A percentile compares a stretch with the other conserved stretches of the same genome.
These are phyloP conservation scores for Colletotrichum lini DNA, from an alignment of 2,329 filamentous ascomycete species.

Conservation along the genomic window DNA sequence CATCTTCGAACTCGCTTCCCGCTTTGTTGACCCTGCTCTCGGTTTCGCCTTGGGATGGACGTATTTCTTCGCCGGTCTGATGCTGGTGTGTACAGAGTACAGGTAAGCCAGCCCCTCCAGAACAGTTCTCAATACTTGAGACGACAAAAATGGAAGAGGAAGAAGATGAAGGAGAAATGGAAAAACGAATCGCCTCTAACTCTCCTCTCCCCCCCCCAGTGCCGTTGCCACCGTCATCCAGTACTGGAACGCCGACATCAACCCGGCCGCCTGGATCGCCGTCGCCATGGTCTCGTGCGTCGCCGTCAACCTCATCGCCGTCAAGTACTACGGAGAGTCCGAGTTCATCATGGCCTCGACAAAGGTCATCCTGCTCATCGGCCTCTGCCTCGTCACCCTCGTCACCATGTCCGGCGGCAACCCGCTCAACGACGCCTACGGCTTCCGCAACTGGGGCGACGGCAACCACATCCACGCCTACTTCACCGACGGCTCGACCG, in stretches of 20 bases:
- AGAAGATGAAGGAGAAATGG: too few relatives aligned
- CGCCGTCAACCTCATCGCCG: constrained; percentile 62
- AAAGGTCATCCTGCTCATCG: constrained; percentile 64
- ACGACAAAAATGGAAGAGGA: too few relatives aligned
- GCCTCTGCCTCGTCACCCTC: constrained; percentile 74
- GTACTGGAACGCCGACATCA: constrained; percentile 59
- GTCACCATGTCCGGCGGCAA: constrained; percentile 79
- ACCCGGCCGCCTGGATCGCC: constrained; percentile 65
- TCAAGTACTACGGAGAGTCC: constrained; percentile 60
- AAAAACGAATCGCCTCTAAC: too few relatives aligned
- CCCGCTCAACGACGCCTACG: constrained; percentile 72
- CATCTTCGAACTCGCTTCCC: constrained; percentile 68
- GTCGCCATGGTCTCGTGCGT: constrained; percentile 62
- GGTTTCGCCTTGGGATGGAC: constrained; percentile 70
- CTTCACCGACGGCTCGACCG: constrained; percentile 63
- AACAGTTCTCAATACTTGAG: too few relatives aligned
- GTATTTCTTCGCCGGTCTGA: constrained; percentile 59
- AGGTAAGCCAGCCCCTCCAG: constrained; percentile 22
- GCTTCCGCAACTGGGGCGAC: constrained; percentile 71
- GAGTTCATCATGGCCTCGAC: constrained; percentile 71
- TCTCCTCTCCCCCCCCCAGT: constrained; percentile 12
- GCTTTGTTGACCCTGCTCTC: constrained; percentile 70
- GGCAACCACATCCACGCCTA: constrained; percentile 53
- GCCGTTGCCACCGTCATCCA: constrained; percentile 61
- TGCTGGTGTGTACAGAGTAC: constrained; percentile 62